A percentile compares a stretch with the other conserved stretches of the same genome.
These are phyloP conservation scores for Colletotrichum kahawae DNA, from an alignment of 2,329 filamentous ascomycete genomes.

Conservation along the genomic window DNA sequence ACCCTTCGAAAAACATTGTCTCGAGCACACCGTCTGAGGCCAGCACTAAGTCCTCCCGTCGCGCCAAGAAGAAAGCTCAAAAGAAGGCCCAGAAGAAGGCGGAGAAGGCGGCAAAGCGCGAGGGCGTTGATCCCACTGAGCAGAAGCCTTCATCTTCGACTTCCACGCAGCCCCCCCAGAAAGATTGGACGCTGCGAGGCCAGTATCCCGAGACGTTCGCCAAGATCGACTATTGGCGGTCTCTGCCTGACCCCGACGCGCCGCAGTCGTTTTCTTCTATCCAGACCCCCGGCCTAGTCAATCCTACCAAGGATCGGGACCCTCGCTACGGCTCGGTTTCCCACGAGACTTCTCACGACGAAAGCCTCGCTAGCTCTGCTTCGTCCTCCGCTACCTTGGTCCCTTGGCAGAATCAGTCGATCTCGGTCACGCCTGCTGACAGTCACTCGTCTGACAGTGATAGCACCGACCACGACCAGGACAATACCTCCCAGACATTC, in stretches of 20 bases:
- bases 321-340: background rate
- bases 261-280: background rate
- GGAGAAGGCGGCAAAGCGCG: background rate
- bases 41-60: background rate
- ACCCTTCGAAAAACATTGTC: background rate
- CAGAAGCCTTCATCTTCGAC: background rate
- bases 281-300: background rate
- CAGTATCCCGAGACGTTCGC: slow-evolving; percentile 7
- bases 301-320: background rate
- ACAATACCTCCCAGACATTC: background rate
- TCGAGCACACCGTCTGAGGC: background rate
- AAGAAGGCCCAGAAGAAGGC: slow-evolving; percentile 14
- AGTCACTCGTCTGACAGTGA: background rate
- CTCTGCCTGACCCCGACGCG: background rate
- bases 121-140: background rate
- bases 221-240: slow-evolving; percentile 4
- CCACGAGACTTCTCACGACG: background rate
- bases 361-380: background rate
- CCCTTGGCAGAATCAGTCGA: background rate
- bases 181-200: background rate
- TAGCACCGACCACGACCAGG: background rate
- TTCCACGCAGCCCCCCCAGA: background rate
- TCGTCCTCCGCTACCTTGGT: background rate
- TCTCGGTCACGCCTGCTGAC: background rate
- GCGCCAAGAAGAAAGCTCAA: slow-evolving; percentile 6